Evolutionary conservation across 163 green algal genomes (phyloP).

Genomic region (Volvox carteri): DNA sequence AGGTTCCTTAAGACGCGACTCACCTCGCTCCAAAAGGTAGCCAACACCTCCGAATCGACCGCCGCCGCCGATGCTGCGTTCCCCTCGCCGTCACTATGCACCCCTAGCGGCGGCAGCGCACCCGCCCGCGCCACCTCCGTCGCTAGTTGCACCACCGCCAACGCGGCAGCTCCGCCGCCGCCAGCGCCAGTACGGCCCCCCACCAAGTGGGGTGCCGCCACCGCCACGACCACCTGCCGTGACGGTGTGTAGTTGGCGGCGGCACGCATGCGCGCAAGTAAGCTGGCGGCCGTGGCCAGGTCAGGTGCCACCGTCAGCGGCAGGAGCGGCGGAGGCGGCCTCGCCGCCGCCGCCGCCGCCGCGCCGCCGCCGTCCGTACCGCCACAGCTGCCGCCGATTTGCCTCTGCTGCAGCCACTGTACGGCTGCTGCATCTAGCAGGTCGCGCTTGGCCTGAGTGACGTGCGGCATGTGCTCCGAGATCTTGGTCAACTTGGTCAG

Average conservation of each 20-base stretch:
- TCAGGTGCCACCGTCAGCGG: background rate
- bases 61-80: background rate
- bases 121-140: slow-evolving; percentile 16
- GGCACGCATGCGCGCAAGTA: background rate
- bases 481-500: background rate
- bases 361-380: background rate
- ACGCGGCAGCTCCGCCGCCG: background rate
- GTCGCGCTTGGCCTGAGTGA: background rate
- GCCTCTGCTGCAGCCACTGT: slow-evolving; percentile 19
- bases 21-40: background rate
- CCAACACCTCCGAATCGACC: background rate
- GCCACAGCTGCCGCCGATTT: background rate
- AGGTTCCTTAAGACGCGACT: background rate
- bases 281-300: background rate
- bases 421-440: background rate
- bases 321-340: background rate
- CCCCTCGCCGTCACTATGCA: background rate
- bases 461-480: background rate
- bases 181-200: background rate
- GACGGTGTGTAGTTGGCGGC: background rate
- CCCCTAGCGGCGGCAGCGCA: background rate
- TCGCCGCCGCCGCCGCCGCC: background rate
- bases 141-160: background rate
- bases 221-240: background rate
- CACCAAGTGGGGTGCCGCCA: background rate